A percentile compares a stretch with the other conserved stretches of the same genome.
Conservation (phyloP, 2,329 filamentous ascomycete genomes). For the Neofusicoccum parvum region DNA sequence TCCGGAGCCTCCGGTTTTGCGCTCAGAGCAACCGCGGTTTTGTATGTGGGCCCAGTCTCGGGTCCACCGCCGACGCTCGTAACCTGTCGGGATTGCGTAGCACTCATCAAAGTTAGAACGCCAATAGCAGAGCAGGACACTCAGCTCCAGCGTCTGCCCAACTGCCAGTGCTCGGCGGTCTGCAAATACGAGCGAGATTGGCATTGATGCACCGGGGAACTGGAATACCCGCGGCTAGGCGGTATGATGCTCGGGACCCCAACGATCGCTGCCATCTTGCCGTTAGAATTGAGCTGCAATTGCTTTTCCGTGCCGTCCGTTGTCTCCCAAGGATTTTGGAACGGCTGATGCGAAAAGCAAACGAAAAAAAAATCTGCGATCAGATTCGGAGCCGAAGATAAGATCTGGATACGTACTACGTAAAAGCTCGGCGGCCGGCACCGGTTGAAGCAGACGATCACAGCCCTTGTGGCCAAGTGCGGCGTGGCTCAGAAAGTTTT, state of each 20-base stretch:
- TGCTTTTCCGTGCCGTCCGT: not conserved
- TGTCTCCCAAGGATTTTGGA: not conserved
- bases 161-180: not conserved
- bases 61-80: not conserved
- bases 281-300: not conserved
- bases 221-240: not conserved
- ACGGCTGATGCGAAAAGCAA: not conserved
- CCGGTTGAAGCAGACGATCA: not conserved
- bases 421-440: not conserved
- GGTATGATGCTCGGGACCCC: not conserved
- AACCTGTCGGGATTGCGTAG: not conserved
- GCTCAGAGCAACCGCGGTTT: constrained; percentile 11
- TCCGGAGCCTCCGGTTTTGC: constrained; percentile 3
- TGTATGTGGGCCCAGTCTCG: constrained; percentile 9
- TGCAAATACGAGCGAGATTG: constrained; percentile 10
- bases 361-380: not conserved
- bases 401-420: constrained; percentile 1
- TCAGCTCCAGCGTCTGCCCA: not conserved
- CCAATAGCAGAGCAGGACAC: not conserved
- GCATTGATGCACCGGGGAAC: constrained; percentile 6
- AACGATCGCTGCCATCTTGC: not conserved
- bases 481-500: not conserved
- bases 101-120: not conserved
- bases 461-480: not conserved
- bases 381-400: constrained; percentile 5